Base-by-base conservation (phyloP, 352 stramenopile species). In the Paralagenidium karlingii region DNA sequence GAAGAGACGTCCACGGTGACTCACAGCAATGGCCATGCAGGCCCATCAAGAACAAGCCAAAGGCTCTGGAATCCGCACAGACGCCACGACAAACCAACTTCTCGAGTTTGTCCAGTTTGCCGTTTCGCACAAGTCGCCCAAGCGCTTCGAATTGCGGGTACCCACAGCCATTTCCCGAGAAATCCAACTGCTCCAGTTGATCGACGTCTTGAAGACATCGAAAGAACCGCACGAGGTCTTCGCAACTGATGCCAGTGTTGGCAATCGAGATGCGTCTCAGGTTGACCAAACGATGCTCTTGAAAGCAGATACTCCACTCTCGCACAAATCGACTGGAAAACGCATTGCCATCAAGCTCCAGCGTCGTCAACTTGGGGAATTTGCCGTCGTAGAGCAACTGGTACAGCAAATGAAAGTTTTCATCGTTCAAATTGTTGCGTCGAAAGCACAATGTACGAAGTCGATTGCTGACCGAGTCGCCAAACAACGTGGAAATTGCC, bases 261-360 rank as follows among this genome's bases (percentile, higher is more conserved):
- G 27, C 16, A 30, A 8, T 11, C n/a, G 6, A 39, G 12, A n/a
- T n/a, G n/a, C 25, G 22, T 11, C 48, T 11, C 18, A 82, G 50
- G 1, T 22, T 20, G 7, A 34, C 8, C 31, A 82, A 73, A 29
- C 53, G 53, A n/a, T 75, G 55, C 26, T 69, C 52, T 3, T 40
- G 38, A 33, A 82, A 84, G n/a, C 54, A 59, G 28, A 30, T 52
- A 15, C 43, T 45, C 67, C 60, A 82, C 28, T 82, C 67, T 28
- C 67, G 53, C 43, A 84, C 56, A 45, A 80, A 82, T 12, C 67
- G 57, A 45, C 67, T 80, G 18, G 56, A 70, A 29, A 80, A 84
- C 7, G 55, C 34, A 29, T 78, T 70, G 0, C 38, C 32, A 0
- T 62, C 53, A 21, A 84, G 16, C 13, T 51, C 51, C 0, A 84